Evolutionary conservation across 116 monocot species (phyloP).

Genomic region (Zostera marina): DNA sequence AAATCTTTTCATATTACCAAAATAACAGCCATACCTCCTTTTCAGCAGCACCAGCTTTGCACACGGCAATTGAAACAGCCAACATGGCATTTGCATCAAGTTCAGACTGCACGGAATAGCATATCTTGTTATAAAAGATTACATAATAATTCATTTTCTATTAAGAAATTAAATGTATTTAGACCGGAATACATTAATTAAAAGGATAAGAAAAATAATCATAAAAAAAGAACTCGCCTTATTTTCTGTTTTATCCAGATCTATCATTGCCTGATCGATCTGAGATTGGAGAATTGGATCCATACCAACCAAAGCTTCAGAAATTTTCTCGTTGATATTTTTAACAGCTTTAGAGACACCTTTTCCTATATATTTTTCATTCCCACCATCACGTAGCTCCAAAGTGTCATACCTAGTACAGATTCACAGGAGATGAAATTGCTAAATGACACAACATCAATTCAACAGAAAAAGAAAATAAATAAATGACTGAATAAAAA

Average conservation of each 20-base stretch:
- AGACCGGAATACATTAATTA: not conserved
- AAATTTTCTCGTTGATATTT: constrained; percentile 75
- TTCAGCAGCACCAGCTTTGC: constrained; percentile 98
- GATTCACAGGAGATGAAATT: not conserved
- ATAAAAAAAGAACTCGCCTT: constrained; percentile 35
- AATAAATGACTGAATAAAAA: no score
- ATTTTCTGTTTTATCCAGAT: constrained; percentile 87
- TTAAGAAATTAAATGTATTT: not conserved
- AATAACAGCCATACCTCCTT: constrained; percentile 38
- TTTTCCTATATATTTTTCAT: constrained; percentile 63
- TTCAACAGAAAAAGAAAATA: not conserved
- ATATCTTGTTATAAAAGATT: not conserved
- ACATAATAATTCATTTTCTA: not conserved
- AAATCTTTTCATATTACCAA: not conserved
- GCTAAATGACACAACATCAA: not conserved
- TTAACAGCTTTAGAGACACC: constrained; percentile 81
- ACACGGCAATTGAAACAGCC: constrained; percentile 96
- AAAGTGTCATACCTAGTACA: constrained; percentile 44
- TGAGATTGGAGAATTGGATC: constrained; percentile 83
- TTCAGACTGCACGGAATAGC: constrained; percentile 31
- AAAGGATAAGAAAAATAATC: not conserved
- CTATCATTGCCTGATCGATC: constrained; percentile 95
- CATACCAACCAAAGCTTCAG: constrained; percentile 91
- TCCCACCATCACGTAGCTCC: constrained; percentile 76
- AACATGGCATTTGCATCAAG: constrained; percentile 92